Evolutionary conservation across 192 early-diverging fungal genomes (phyloP).

Genomic region (Coemansia javaensis): DNA sequence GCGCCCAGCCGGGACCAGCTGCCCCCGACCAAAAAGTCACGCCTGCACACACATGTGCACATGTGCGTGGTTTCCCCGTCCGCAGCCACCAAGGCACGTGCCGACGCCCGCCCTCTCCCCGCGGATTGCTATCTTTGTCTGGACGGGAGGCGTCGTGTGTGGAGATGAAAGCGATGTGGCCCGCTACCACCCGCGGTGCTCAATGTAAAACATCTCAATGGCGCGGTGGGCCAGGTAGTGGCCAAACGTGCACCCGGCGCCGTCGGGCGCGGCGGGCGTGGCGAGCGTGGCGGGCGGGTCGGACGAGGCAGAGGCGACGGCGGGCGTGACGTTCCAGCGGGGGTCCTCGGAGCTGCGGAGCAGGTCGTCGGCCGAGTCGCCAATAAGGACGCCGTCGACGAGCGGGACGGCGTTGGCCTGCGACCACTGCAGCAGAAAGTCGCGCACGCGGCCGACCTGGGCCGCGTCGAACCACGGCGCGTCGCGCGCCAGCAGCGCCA

Average conservation of each 20-base stretch:
- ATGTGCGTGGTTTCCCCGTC: too few relatives aligned
- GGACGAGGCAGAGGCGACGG: neutral
- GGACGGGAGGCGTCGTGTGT: too few relatives aligned
- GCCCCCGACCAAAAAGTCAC: too few relatives aligned
- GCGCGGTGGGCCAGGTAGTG: constrained; percentile 46
- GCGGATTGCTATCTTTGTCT: too few relatives aligned
- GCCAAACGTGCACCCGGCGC: constrained; percentile 18
- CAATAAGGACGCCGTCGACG: constrained; percentile 32
- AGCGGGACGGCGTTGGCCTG: constrained; percentile 29
- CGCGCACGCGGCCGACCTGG: constrained; percentile 26
- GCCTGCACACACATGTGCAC: too few relatives aligned
- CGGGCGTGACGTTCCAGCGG: constrained; percentile 19
- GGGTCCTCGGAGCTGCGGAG: constrained; percentile 4
- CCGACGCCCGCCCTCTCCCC: too few relatives aligned
- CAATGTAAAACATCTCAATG: constrained; percentile 49
- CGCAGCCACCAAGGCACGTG: too few relatives aligned
- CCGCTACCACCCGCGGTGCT: constrained; percentile 48
- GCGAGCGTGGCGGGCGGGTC: neutral
- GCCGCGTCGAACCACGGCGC: constrained; percentile 32
- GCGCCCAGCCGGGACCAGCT: too few relatives aligned
- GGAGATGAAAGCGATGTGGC: too few relatives aligned
- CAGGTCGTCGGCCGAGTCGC: constrained; percentile 6
- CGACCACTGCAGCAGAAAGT: constrained; percentile 32
- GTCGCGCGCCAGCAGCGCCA: constrained; percentile 29
- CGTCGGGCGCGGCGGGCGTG: neutral